Evolutionary conservation across 148 eudicot species (phyloP).

Genomic region (Chenopodium quinoa): DNA sequence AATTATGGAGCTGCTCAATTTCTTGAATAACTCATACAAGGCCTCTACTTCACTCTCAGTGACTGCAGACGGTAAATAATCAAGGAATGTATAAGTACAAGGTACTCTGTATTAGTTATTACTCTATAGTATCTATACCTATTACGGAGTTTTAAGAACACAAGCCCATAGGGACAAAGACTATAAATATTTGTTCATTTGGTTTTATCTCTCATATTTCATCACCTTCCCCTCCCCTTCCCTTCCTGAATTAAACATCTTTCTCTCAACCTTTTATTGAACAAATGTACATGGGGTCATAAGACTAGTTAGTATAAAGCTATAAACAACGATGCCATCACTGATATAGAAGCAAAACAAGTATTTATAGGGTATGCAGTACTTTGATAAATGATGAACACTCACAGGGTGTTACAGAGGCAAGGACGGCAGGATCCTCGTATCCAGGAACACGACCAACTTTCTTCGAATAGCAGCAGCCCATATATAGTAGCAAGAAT

Average conservation of each 20-base stretch:
- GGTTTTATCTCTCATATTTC: too few species aligned
- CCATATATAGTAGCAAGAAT: slow-evolving; percentile 47
- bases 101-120: not conserved
- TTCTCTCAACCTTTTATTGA: too few species aligned
- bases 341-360: not conserved
- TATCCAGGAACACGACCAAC: slow-evolving; percentile 59
- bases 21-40: slow-evolving; percentile 66
- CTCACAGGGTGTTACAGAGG: slow-evolving; percentile 85
- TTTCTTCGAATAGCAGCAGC: slow-evolving; percentile 68
- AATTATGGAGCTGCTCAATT: slow-evolving; percentile 79
- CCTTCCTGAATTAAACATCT: too few species aligned
- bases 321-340: not conserved
- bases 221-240: too few species aligned
- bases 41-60: slow-evolving; percentile 91
- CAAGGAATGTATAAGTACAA: not conserved
- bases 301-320: too few species aligned
- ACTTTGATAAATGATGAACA: slow-evolving; percentile 13
- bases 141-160: too few species aligned
- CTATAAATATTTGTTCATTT: too few species aligned
- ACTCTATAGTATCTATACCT: too few species aligned
- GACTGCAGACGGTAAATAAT: slow-evolving; percentile 44
- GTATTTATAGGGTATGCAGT: not conserved
- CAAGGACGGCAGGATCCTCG: slow-evolving; percentile 78
- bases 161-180: too few species aligned
- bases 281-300: too few species aligned